A percentile compares a stretch with the other conserved stretches of the same genome.
Conservation (phyloP, 1,139 yeast species). For the Pichia sp. region DNA sequence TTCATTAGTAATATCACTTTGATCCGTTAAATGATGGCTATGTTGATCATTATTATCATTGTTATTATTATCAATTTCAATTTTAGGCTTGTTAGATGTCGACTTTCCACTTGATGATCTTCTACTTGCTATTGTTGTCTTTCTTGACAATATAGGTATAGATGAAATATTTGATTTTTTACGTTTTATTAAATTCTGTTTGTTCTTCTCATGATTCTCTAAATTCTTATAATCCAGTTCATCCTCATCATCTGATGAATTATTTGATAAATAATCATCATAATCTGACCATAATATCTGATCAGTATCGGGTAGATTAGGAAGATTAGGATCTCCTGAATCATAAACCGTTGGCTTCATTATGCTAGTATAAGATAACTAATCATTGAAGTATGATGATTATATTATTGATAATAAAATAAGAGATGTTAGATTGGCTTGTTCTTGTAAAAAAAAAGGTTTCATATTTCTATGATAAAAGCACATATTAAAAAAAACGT, state of each 20-base stretch:
- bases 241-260: conserved; percentile 1
- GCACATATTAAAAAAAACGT: too few relatives aligned
- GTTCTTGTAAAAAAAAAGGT: too few relatives aligned
- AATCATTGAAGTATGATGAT: too few relatives aligned
- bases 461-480: too few relatives aligned
- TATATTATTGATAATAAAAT: too few relatives aligned
- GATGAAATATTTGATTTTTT: not conserved
- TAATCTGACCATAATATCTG: conserved; percentile 28
- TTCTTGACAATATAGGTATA: not conserved
- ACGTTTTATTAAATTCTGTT: not conserved
- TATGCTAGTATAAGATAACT: too few relatives aligned
- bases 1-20: too few relatives aligned
- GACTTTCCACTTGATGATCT: not conserved
- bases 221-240: not conserved
- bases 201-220: not conserved
- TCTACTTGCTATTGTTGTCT: not conserved
- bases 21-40: too few relatives aligned
- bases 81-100: too few relatives aligned
- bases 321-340: conserved; percentile 37
- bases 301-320: conserved; percentile 33
- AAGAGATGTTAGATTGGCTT: too few relatives aligned
- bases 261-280: conserved; percentile 14
- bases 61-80: too few relatives aligned
- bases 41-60: too few relatives aligned
- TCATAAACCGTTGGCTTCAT: conserved; percentile 29